A percentile compares a stretch with the other conserved stretches of the same genome.
Conservation (phyloP, 169 alveolate species). For the Eimeria tenella region DNA sequence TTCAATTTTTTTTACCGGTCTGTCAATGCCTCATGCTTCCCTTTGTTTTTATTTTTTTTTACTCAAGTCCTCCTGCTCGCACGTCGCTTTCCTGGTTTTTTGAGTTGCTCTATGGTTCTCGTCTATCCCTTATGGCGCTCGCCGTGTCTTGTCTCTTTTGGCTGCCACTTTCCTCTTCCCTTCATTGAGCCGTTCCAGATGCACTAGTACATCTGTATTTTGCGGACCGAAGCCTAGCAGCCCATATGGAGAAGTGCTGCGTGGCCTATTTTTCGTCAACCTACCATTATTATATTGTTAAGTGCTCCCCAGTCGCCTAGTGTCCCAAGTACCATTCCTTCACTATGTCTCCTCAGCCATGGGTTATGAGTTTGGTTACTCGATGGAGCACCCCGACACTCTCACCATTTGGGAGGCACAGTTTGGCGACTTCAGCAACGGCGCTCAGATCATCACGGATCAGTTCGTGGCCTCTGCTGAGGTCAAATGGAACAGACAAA, state of each 20-base stretch:
- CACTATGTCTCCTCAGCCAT: constrained; percentile 80
- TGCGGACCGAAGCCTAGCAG: neutral
- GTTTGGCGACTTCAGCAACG: constrained; percentile 98
- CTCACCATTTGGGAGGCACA: constrained; percentile 95
- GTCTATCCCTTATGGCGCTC: neutral
- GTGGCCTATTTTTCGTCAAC: neutral
- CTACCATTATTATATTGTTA: neutral
- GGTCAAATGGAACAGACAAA: constrained; percentile 95
- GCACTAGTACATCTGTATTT: neutral
- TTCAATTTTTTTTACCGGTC: neutral
- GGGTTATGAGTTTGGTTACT: constrained; percentile 97
- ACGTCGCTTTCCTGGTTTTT: neutral
- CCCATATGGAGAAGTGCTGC: neutral
- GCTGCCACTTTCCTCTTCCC: neutral
- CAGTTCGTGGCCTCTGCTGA: constrained; percentile 95
- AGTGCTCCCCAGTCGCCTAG: neutral
- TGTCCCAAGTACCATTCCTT: neutral
- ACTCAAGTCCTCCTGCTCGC: neutral
- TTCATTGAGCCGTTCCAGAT: too few species aligned
- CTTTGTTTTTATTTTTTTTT: neutral
- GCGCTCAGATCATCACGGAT: constrained; percentile 96
- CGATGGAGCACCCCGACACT: constrained; percentile 93
- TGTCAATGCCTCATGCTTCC: neutral
- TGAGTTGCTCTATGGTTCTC: neutral
- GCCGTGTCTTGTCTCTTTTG: neutral